Evolutionary conservation across 2,329 filamentous ascomycete genomes (phyloP), one percentile per base, ranked within the genome.

Genomic region (Alternaria brassicicola): DNA sequence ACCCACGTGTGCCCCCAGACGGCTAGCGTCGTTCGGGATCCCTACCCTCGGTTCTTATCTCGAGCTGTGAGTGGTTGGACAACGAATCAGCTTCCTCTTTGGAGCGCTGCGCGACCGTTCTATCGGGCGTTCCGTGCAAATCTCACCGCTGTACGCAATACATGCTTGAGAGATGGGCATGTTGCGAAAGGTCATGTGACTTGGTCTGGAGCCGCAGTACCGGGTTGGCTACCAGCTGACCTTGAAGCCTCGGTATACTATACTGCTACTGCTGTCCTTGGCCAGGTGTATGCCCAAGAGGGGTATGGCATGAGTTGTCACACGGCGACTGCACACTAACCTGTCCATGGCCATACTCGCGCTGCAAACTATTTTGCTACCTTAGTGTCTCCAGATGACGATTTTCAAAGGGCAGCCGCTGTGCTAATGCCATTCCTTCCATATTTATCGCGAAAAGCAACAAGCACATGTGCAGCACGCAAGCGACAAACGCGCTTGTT

Each of bases 111-210:
- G 41, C 57, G 51, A 67, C 59, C 63, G 54, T 36, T 50, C 41
- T 25, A 38, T 65, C 66, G 68, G 66, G 48, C 54, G 54, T 56
- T 49, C 55, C 58, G 58, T 54, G 33, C 42, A 46, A 56, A 63
- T 46, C 62, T 65, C 67, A 70, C 67, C 67, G 67, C 67, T 62
- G 60, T 55, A 57, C 53, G 49, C 59, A 58, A 61, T 64, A 57
- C 54, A 49, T 50, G 48, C 51, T 57, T 13, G 31, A 55, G 46
- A 36, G 55, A 49, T 48, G 38, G 52, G 52, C 19, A 42, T 25
- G 51, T 17, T 56, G 64, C 62, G 54, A 64, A 43, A 21, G 47
- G 50, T 67, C 64, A 70, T 62, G 64, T 68, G 61, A 66, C 23
- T 41, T 50, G 19, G 33, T 46, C 26, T 55, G 26, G 35, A 42